phyloP scores from a whole-genome alignment of 78 protist species.

The Dictyostelium intermedium region DNA sequence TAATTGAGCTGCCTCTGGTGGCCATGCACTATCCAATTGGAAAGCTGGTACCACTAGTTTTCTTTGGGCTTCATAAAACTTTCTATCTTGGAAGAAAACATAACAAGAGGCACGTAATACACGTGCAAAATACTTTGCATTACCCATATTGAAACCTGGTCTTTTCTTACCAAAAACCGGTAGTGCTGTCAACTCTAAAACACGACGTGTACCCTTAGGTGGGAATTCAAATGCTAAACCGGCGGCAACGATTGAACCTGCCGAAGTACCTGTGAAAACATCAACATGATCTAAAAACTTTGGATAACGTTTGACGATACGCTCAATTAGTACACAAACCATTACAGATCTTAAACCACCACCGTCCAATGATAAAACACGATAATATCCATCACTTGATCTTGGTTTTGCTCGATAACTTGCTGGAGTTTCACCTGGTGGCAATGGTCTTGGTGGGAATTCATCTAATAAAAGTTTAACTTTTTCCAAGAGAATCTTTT shows the following conservation, averaged over 20 bases:
- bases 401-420: slow-evolving; percentile 24
- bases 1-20: slow-evolving; percentile 30
- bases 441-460: slow-evolving; percentile 47
- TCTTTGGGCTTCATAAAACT: slow-evolving; percentile 35
- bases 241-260: slow-evolving; percentile 62
- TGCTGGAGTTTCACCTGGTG: slow-evolving; percentile 25
- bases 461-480: slow-evolving; percentile 36
- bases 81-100: slow-evolving; percentile 46
- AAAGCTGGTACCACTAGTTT: slow-evolving; percentile 57
- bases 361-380: slow-evolving; percentile 50
- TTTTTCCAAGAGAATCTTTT: slow-evolving; percentile 33
- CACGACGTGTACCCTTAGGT: slow-evolving; percentile 66
- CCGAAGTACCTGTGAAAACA: slow-evolving; percentile 69
- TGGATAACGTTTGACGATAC: slow-evolving; percentile 49
- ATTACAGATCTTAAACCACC: slow-evolving; percentile 72
- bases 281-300: slow-evolving; percentile 49
- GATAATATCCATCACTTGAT: slow-evolving; percentile 55
- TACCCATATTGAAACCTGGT: slow-evolving; percentile 57
- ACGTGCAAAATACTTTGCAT: slow-evolving; percentile 44
- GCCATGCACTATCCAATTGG: slow-evolving; percentile 51
- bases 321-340: slow-evolving; percentile 63
- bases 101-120: slow-evolving; percentile 50
- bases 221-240: slow-evolving; percentile 60
- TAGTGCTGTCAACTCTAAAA: slow-evolving; percentile 55
- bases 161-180: slow-evolving; percentile 67